phyloP scores from a whole-genome alignment of 179 eudicot species.

The Drosera spatulata region DNA sequence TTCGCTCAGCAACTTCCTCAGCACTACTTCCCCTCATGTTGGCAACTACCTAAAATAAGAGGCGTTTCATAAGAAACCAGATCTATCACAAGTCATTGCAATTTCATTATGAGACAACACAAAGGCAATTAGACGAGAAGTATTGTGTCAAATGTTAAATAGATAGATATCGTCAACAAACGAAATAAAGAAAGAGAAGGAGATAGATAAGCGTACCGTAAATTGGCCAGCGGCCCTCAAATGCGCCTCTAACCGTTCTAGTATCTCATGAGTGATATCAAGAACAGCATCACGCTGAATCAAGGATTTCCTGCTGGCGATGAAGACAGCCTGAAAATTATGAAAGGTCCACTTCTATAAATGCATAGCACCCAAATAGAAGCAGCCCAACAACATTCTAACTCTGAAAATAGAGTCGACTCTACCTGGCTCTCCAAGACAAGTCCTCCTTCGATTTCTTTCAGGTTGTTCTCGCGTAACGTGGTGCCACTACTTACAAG shows the following conservation, averaged over 20 bases:
- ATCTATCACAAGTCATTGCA: slow-evolving; percentile 6
- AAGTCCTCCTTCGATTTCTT: slow-evolving; percentile 90
- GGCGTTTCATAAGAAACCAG: slow-evolving; percentile 4
- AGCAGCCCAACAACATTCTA: slow-evolving; percentile 1
- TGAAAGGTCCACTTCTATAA: slow-evolving; percentile 3
- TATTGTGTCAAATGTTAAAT: too few relatives aligned
- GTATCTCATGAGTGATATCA: slow-evolving; percentile 74
- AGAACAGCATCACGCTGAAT: slow-evolving; percentile 56
- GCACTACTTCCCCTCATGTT: slow-evolving; percentile 95
- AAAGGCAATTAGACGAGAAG: not conserved
- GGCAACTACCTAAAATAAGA: slow-evolving; percentile 59
- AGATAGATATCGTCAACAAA: too few relatives aligned
- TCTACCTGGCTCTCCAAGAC: slow-evolving; percentile 83
- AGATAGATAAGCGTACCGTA: slow-evolving; percentile 36
- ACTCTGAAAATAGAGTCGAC: not conserved
- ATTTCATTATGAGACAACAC: not conserved
- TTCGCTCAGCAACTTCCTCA: slow-evolving; percentile 80
- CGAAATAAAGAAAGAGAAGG: not conserved
- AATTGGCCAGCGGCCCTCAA: slow-evolving; percentile 69
- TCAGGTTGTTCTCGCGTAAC: slow-evolving; percentile 74
- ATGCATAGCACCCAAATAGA: not conserved
- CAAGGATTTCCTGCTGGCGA: slow-evolving; percentile 83
- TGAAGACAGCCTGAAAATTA: slow-evolving; percentile 72
- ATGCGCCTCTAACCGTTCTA: slow-evolving; percentile 95
- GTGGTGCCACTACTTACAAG: slow-evolving; percentile 98